These are phyloP conservation scores for Penicillium verhagenii DNA, from an alignment of 495 filamentous ascomycete species.

Conservation along the genomic window DNA sequence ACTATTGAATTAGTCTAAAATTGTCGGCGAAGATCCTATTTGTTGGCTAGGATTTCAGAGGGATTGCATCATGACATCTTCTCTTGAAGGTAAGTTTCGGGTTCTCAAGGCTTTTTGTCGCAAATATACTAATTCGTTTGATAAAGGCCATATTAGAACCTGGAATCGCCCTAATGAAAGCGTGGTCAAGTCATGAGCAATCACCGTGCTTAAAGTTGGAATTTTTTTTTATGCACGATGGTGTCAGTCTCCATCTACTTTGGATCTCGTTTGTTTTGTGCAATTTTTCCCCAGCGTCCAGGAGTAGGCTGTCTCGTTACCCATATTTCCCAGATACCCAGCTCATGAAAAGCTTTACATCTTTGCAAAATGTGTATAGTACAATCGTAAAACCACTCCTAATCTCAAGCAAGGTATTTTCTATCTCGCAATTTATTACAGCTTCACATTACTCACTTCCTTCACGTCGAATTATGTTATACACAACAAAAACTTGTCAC, in stretches of 20 bases:
- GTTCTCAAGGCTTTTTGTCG: background rate
- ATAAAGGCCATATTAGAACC: constrained; percentile 77
- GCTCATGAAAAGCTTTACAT: constrained; percentile 1
- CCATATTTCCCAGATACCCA: constrained; percentile 20
- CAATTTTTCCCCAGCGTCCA: constrained; percentile 5
- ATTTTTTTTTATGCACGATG: background rate
- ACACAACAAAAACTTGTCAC: constrained; percentile 64
- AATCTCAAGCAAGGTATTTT: background rate
- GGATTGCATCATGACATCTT: constrained; percentile 88
- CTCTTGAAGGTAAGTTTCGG: constrained; percentile 66
- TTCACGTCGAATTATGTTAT: constrained; percentile 55
- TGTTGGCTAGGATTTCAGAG: constrained; percentile 90
- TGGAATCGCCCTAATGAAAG: constrained; percentile 77
- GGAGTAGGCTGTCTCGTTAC: constrained; percentile 1
- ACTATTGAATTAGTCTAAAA: constrained; percentile 62
- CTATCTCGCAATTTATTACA: constrained; percentile 13
- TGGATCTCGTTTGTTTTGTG: background rate
- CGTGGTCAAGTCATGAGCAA: constrained; percentile 26
- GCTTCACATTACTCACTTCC: constrained; percentile 22
- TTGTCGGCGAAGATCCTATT: constrained; percentile 79
- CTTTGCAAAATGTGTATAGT: too few relatives aligned
- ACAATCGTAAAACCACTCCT: too few relatives aligned
- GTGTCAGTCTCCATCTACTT: background rate
- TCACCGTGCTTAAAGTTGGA: background rate
- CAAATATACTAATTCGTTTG: constrained; percentile 1